Conservation (phyloP, 2,329 filamentous ascomycete species). For the Paraphoma chrysanthemicola region DNA sequence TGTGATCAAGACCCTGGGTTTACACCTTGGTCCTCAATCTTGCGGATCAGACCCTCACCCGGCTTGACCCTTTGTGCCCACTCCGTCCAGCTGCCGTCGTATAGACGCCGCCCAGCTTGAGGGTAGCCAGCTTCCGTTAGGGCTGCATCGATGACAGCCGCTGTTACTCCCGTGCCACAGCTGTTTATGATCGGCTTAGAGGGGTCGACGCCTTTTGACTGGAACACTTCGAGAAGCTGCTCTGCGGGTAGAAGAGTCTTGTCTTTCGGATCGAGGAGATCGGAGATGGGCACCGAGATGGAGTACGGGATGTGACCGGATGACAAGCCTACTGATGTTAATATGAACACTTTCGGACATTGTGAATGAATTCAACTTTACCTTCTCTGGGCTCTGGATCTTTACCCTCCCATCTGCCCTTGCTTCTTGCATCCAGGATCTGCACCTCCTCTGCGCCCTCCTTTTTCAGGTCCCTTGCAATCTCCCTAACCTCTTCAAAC, state of each 20-base stretch:
- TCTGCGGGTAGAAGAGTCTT: slow-evolving; percentile 79
- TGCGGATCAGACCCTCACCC: slow-evolving; percentile 68
- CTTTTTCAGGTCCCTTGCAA: slow-evolving; percentile 78
- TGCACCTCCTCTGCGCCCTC: slow-evolving; percentile 84
- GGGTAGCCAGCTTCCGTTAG: slow-evolving; percentile 80
- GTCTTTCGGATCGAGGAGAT: slow-evolving; percentile 80
- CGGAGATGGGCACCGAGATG: slow-evolving; percentile 79
- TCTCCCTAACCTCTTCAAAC: slow-evolving; percentile 82
- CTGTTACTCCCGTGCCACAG: slow-evolving; percentile 94
- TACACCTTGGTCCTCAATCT: slow-evolving; percentile 41
- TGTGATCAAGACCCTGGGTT: background rate
- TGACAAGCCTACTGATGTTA: slow-evolving; percentile 60
- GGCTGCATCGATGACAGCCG: slow-evolving; percentile 87
- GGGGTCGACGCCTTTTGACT: slow-evolving; percentile 79
- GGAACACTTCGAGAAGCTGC: slow-evolving; percentile 77
- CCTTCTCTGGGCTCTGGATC: slow-evolving; percentile 87
- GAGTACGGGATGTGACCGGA: slow-evolving; percentile 93
- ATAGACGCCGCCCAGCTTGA: slow-evolving; percentile 74
- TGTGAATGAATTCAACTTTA: slow-evolving; percentile 2
- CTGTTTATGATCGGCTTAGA: slow-evolving; percentile 82
- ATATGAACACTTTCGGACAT: background rate
- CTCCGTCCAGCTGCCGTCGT: slow-evolving; percentile 98
- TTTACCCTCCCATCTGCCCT: slow-evolving; percentile 80
- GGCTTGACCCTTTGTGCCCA: slow-evolving; percentile 72
- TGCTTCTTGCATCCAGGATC: slow-evolving; percentile 84